Conservation (phyloP, 2,329 filamentous ascomycete genomes). For the Aspergillus sp. region DNA sequence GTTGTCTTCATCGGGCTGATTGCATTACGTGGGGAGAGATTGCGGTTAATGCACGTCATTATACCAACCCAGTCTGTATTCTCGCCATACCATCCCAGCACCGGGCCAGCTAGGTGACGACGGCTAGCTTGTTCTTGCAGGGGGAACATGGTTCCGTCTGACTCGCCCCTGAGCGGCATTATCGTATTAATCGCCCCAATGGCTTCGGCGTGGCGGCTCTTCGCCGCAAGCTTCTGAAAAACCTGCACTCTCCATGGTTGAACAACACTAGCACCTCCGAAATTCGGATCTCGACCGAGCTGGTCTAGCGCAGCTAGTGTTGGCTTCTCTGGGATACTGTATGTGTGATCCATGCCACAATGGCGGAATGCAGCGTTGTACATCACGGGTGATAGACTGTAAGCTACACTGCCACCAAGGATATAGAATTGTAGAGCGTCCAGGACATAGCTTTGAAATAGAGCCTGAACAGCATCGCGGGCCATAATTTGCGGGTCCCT, state of each 20-base stretch:
- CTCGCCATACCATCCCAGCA: conserved; percentile 46
- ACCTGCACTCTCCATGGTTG: conserved; percentile 46
- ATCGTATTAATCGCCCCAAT: conserved; percentile 49
- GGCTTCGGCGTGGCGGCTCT: conserved; percentile 44
- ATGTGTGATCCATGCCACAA: conserved; percentile 42
- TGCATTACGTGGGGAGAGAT: conserved; percentile 51
- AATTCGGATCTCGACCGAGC: conserved; percentile 38
- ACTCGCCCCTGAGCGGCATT: conserved; percentile 40
- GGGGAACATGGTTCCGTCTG: conserved; percentile 37
- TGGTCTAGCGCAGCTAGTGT: conserved; percentile 39
- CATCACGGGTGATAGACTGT: conserved; percentile 45
- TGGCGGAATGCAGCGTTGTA: conserved; percentile 43
- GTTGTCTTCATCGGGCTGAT: conserved; percentile 53
- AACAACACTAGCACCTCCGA: conserved; percentile 45
- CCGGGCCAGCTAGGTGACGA: conserved; percentile 42
- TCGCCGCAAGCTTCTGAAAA: conserved; percentile 37
- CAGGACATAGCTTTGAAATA: conserved; percentile 43
- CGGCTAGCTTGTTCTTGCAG: conserved; percentile 42
- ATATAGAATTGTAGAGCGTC: conserved; percentile 46
- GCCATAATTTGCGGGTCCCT: conserved; percentile 38
- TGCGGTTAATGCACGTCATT: conserved; percentile 42
- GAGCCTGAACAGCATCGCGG: conserved; percentile 37
- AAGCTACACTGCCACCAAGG: conserved; percentile 42
- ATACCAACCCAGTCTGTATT: conserved; percentile 48
- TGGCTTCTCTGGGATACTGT: conserved; percentile 38